Percentiles rank a stretch among this genome's conserved stretches.
Conservation (phyloP, 2,329 filamentous ascomycete species). For the Aspergillus ochraceoroseus region DNA sequence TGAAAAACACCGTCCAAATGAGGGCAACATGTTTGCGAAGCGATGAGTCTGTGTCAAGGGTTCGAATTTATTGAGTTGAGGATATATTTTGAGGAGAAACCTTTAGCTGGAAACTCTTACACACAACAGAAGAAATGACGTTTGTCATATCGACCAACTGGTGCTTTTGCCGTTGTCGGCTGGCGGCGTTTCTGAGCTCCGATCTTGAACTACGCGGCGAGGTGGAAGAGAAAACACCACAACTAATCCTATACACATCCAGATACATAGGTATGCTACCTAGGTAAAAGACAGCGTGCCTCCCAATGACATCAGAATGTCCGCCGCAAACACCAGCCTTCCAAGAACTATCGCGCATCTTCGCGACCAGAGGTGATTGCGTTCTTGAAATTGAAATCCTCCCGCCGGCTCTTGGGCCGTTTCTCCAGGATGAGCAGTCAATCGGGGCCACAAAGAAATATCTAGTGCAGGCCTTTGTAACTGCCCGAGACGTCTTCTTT, state of each 20-base stretch:
- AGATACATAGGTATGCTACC: constrained; percentile 14
- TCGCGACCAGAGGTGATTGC: constrained; percentile 38
- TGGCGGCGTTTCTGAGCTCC: constrained; percentile 17
- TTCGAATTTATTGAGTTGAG: neutral
- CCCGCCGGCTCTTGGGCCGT: constrained; percentile 37
- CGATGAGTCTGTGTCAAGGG: neutral
- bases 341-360: constrained; percentile 37
- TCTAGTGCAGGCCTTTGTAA: constrained; percentile 64
- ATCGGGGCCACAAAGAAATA: constrained; percentile 67
- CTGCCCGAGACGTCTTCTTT: constrained; percentile 56
- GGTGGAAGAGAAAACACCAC: too few relatives aligned
- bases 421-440: constrained; percentile 57
- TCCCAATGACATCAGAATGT: constrained; percentile 28
- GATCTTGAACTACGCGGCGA: too few relatives aligned
- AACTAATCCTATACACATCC: too few relatives aligned
- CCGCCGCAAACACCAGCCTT: constrained; percentile 33
- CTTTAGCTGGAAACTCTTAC: neutral
- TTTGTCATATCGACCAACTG: constrained; percentile 18
- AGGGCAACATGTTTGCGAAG: constrained; percentile 63
- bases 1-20: constrained; percentile 69
- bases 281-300: constrained; percentile 2
- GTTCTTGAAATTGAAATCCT: constrained; percentile 51
- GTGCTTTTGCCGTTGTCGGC: constrained; percentile 17
- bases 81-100: too few relatives aligned
- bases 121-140: constrained; percentile 19